Percentiles rank a stretch among this genome's conserved stretches.
phyloP scores from a whole-genome alignment of 2,329 filamentous ascomycete genomes.

The Ophiostoma populinum region DNA sequence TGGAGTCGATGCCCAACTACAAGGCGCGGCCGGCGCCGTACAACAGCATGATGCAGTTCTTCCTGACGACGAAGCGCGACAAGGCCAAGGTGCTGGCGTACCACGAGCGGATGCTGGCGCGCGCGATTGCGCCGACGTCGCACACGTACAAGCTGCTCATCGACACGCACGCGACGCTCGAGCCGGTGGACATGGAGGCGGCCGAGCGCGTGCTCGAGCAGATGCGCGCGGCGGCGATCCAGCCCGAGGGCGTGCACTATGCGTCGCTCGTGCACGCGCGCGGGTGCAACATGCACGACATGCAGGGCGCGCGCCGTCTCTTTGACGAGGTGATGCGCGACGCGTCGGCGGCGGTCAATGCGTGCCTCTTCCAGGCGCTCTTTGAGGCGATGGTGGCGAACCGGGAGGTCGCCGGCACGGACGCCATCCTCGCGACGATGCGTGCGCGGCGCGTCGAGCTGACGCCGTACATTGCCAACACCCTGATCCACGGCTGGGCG shows the following conservation, averaged over 20 bases:
- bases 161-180: conserved; percentile 84
- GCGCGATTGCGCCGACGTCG: conserved; percentile 75
- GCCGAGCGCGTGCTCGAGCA: conserved; percentile 68
- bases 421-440: conserved; percentile 64
- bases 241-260: conserved; percentile 85
- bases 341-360: conserved; percentile 49
- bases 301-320: conserved; percentile 62
- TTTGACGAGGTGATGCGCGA: conserved; percentile 69
- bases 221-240: conserved; percentile 57
- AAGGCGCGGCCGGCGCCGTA: conserved; percentile 94
- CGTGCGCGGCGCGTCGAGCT: conserved; percentile 54
- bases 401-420: conserved; percentile 61
- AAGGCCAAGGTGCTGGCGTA: conserved; percentile 85
- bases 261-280: conserved; percentile 90
- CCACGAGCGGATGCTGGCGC: conserved; percentile 83
- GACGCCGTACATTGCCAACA: conserved; percentile 97
- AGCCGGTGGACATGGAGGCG: conserved; percentile 74
- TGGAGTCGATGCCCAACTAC: conserved; percentile 98
- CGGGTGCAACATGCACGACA: conserved; percentile 83
- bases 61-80: conserved; percentile 92
- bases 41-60: conserved; percentile 99
- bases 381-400: conserved; percentile 96
- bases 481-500: conserved; percentile 93
- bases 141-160: conserved; percentile 97
- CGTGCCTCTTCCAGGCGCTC: conserved; percentile 89